Percentiles rank a stretch among this genome's conserved stretches.
Evolutionary conservation across 2,329 filamentous ascomycete species (phyloP).

Genomic region (Celoporthe dispersa): DNA sequence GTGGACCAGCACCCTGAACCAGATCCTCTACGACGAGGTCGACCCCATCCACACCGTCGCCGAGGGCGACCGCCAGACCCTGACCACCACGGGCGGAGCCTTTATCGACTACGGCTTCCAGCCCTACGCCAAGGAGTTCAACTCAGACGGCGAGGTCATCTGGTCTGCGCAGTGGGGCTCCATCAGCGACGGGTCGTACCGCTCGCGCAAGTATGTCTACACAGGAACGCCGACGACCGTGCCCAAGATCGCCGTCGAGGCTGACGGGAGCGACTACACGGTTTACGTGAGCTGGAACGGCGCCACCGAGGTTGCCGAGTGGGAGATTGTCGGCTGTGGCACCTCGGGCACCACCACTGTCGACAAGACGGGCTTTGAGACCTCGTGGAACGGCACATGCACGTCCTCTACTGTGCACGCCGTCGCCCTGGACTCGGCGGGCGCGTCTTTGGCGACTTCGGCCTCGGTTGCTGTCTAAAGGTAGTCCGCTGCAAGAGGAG

Average conservation of each 20-base stretch:
- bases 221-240: constrained; percentile 8
- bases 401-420: constrained; percentile 9
- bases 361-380: constrained; percentile 20
- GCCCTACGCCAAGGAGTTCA: constrained; percentile 22
- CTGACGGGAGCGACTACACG: not conserved
- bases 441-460: constrained; percentile 5
- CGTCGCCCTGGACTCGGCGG: constrained; percentile 4
- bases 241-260: constrained; percentile 15
- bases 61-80: constrained; percentile 19
- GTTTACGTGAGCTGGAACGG: constrained; percentile 26
- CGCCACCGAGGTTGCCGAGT: constrained; percentile 15
- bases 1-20: constrained; percentile 18
- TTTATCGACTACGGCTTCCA: constrained; percentile 32
- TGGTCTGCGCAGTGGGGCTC: constrained; percentile 20
- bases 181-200: constrained; percentile 18
- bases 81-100: constrained; percentile 30
- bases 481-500: not conserved
- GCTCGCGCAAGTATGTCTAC: constrained; percentile 15
- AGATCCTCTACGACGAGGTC: constrained; percentile 17
- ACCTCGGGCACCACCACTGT: constrained; percentile 1
- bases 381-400: constrained; percentile 12
- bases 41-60: constrained; percentile 18
- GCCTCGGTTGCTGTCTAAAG: not conserved
- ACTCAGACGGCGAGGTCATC: constrained; percentile 8
- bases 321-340: constrained; percentile 19